phyloP scores from a whole-genome alignment of 345 rosid genomes.

The Bretschneidera sinensis region DNA sequence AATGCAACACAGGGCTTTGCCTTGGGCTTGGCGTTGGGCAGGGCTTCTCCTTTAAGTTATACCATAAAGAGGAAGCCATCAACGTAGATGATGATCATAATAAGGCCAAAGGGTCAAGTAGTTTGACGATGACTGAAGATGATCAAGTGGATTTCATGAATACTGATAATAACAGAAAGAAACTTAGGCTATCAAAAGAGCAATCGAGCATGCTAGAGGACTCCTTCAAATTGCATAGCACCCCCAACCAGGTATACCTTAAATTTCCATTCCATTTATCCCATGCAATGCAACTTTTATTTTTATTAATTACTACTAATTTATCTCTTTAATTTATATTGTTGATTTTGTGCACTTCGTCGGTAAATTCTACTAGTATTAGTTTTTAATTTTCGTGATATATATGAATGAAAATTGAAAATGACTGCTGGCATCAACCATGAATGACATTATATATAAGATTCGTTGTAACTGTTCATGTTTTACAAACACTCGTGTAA shows the following conservation, averaged over 20 bases:
- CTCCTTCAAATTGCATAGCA: constrained; percentile 32
- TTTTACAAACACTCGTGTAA: no score
- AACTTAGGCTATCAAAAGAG: constrained; percentile 38
- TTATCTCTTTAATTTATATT: neutral
- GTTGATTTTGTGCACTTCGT: neutral
- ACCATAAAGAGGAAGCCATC: constrained; percentile 1
- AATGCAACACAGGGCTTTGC: constrained; percentile 23
- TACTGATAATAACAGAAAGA: constrained; percentile 24
- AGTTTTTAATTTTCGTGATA: no score
- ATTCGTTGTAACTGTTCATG: no score
- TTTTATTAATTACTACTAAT: neutral
- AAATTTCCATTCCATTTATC: no score
- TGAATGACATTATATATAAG: no score
- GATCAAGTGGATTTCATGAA: neutral
- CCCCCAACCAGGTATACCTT: constrained; percentile 46
- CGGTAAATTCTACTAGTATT: neutral
- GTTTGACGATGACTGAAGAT: constrained; percentile 1
- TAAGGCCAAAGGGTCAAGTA: neutral
- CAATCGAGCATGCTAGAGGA: constrained; percentile 40
- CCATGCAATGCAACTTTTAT: neutral
- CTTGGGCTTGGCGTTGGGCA: constrained; percentile 23
- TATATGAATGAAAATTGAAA: no score
- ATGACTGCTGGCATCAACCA: neutral
- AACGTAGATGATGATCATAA: neutral
- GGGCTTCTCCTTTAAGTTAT: constrained; percentile 27